phyloP scores from a whole-genome alignment of 352 stramenopile species.

The Elongisporangium senticosum region DNA sequence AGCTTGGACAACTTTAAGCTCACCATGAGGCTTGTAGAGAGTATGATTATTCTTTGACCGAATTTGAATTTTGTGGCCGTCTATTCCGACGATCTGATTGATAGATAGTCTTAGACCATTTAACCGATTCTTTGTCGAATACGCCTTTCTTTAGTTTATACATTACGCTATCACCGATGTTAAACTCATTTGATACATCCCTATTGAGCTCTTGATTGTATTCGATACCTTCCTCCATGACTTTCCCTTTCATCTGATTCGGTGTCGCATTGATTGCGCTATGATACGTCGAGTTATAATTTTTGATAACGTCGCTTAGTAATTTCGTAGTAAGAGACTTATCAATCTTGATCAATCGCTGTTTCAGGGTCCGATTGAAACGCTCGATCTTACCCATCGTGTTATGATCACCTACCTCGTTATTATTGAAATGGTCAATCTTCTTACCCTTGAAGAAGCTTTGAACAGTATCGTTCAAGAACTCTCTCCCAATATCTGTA shows the following conservation, averaged over 20 bases:
- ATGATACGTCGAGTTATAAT: conserved; percentile 15
- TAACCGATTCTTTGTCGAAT: conserved; percentile 20
- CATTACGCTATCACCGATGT: conserved; percentile 2
- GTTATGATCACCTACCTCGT: conserved; percentile 13
- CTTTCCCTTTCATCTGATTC: conserved; percentile 9
- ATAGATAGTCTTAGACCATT: conserved; percentile 17
- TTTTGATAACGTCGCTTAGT: conserved; percentile 10
- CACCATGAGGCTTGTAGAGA: conserved; percentile 15
- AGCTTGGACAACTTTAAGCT: conserved; percentile 15
- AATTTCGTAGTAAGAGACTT: conserved; percentile 4
- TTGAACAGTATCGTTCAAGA: conserved; percentile 9
- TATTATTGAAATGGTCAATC: conserved; percentile 17
- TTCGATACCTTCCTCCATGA: conserved; percentile 3
- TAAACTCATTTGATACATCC: conserved; percentile 6
- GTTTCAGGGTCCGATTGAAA: conserved; percentile 19
- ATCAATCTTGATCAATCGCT: conserved; percentile 12
- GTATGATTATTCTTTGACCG: conserved; percentile 25
- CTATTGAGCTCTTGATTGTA: conserved; percentile 10
- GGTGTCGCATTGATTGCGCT: conserved; percentile 5
- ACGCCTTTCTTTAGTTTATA: conserved; percentile 14
- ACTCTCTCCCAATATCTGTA: conserved; percentile 19
- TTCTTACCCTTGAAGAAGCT: conserved; percentile 7
- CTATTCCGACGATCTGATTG: conserved; percentile 14
- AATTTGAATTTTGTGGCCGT: conserved; percentile 18
- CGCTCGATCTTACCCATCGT: conserved; percentile 20